Evolutionary conservation across 768 basidiomycete genomes (phyloP), one percentile per base, ranked within the genome.

Genomic region (Tylopilus sp.): DNA sequence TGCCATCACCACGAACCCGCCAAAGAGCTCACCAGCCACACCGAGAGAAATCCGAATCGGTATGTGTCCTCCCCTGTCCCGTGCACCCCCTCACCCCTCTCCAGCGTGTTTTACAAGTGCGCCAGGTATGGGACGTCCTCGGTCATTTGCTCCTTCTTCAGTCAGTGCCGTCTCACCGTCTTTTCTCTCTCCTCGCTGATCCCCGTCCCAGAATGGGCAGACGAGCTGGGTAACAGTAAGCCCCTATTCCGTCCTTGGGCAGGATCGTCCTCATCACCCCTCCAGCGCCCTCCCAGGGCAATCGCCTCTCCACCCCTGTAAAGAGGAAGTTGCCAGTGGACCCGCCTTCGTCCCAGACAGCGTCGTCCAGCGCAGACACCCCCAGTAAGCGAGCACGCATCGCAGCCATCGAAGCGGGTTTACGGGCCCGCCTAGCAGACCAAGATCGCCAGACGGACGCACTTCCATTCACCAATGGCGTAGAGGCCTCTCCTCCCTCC

Each of bases 101-200:
- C 1, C 52, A 68, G 69, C 55, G 68, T 48, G 3, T 81, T 74
- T 63, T 79, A 73, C 45, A 38, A 34, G n/a, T 80, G 79, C 50
- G 40, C 60, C 7, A 66, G 13, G 7, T n/a, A n/a, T n/a, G n/a
- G n/a, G n/a, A n/a, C n/a, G n/a, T n/a, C n/a, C n/a, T n/a, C n/a
- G n/a, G n/a, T n/a, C n/a, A n/a, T n/a, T n/a, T 70, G 69, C 26
- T 33, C 44, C 0, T 80, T 76, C 52, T 80, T 68, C 30, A 60
- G 78, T 78, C 56, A 24, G 67, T 55, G 16, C 33, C 29, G 11
- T 31, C 44, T 21, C n/a, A 5, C 21, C 29, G 3, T n/a, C n/a
- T n/a, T 31, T 4, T 14, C 7, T n/a, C 17, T 5, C 17, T 22
- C 26, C 29, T 9, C 6, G 26, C 40, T 58, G 21, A 56, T 50